Evolutionary conservation across 75 land plant genomes (phyloP).

Genomic region (Selaginella tamariscina): DNA sequence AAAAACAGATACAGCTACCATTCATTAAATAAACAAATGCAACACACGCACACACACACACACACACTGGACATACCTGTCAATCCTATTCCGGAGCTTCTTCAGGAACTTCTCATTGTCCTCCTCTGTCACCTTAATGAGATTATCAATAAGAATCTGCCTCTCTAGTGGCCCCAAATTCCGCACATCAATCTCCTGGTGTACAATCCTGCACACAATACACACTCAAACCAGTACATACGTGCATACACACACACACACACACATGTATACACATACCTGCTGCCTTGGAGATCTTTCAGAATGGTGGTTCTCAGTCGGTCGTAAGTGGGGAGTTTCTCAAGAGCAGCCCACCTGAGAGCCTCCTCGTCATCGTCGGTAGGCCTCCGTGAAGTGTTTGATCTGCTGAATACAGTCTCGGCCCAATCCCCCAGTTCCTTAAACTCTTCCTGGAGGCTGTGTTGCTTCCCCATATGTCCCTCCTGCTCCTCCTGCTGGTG

Average conservation of each 20-base stretch:
- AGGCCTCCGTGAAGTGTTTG: slow-evolving; percentile 2
- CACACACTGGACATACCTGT: slow-evolving; percentile 53
- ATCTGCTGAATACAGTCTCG: slow-evolving; percentile 12
- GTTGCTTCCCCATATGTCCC: too few relatives aligned
- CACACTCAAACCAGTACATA: neutral
- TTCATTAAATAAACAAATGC: neutral
- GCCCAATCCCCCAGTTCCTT: slow-evolving; percentile 12
- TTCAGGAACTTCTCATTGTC: slow-evolving; percentile 66
- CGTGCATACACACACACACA: neutral
- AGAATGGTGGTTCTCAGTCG: slow-evolving; percentile 14
- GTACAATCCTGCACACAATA: slow-evolving; percentile 16
- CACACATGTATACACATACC: slow-evolving; percentile 7
- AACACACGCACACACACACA: too few relatives aligned
- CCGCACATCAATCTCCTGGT: slow-evolving; percentile 53
- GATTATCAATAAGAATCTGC: slow-evolving; percentile 50
- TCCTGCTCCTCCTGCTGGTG: slow-evolving; percentile 8
- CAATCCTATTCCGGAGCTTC: slow-evolving; percentile 51
- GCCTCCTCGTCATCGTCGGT: slow-evolving; percentile 32
- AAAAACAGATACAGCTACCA: neutral
- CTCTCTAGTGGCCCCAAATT: slow-evolving; percentile 39
- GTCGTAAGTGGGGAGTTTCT: slow-evolving; percentile 34
- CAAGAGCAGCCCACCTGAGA: slow-evolving; percentile 31
- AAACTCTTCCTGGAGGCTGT: slow-evolving; percentile 4
- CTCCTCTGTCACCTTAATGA: slow-evolving; percentile 68
- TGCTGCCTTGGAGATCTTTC: slow-evolving; percentile 27